phyloP scores from a whole-genome alignment of 192 early-diverging fungal species.

The Geranomyces michiganensis region DNA sequence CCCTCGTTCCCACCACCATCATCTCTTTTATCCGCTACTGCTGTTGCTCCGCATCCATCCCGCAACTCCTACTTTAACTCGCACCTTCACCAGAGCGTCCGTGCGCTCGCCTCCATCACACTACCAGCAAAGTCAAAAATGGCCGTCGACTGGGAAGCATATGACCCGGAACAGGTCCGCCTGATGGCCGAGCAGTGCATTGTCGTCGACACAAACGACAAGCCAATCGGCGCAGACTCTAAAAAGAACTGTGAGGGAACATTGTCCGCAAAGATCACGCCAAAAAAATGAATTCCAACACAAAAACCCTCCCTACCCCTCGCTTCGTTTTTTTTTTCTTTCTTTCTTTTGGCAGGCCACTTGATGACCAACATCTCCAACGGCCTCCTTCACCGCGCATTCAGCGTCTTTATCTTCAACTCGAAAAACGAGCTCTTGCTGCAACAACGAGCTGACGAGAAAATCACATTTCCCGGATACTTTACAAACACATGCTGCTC shows the following conservation, averaged over 20 bases:
- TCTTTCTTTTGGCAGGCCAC: constrained; percentile 64
- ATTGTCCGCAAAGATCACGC: too few species aligned
- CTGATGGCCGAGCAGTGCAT: constrained; percentile 99
- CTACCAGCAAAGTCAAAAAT: constrained; percentile 10
- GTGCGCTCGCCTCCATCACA: too few species aligned
- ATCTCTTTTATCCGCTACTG: too few species aligned
- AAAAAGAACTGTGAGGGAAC: constrained; percentile 85
- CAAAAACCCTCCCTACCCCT: neutral
- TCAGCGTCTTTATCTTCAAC: constrained; percentile 96
- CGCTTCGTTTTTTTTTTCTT: neutral
- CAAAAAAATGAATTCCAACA: too few species aligned
- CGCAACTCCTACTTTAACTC: too few species aligned
- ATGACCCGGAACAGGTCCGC: constrained; percentile 73
- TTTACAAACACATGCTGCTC: constrained; percentile 99
- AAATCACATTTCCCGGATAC: constrained; percentile 97
- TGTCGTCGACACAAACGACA: constrained; percentile 84
- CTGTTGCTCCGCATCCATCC: too few species aligned
- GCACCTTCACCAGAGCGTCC: too few species aligned
- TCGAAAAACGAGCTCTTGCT: constrained; percentile 80
- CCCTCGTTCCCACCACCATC: too few species aligned
- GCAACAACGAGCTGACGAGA: constrained; percentile 93
- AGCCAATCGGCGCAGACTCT: constrained; percentile 77
- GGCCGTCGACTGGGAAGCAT: constrained; percentile 43
- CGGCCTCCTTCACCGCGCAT: constrained; percentile 92
- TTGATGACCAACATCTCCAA: constrained; percentile 91